Evolutionary conservation across 139 green algal species (phyloP).

Genomic region (Closterium sp.): DNA sequence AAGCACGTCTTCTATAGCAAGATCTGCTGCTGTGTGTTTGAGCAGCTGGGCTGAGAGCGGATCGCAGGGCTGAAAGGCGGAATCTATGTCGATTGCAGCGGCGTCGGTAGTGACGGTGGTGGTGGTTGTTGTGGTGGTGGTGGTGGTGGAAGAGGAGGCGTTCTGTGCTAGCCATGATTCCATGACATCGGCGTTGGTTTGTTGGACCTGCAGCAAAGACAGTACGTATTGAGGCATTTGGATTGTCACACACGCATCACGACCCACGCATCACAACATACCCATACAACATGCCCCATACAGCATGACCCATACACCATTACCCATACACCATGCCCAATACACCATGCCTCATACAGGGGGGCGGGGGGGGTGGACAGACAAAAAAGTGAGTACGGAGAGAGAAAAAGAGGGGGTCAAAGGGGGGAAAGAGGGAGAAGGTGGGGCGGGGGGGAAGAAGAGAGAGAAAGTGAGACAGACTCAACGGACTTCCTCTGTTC

Average conservation of each 20-base stretch:
- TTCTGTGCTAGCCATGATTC: constrained; percentile 62
- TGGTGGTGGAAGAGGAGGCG: constrained; percentile 57
- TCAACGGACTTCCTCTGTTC: neutral
- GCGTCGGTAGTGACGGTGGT: neutral
- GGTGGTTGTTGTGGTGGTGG: neutral
- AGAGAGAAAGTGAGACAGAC: neutral
- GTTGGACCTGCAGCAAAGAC: constrained; percentile 3
- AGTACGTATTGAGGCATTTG: neutral
- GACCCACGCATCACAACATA: neutral
- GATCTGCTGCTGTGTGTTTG: constrained; percentile 71
- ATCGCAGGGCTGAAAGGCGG: constrained; percentile 58
- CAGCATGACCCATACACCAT: too few species aligned
- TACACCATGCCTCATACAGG: neutral
- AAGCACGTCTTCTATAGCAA: constrained; percentile 82
- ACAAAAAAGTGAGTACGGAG: too few species aligned
- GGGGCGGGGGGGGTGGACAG: neutral
- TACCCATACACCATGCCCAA: neutral
- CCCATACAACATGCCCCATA: neutral
- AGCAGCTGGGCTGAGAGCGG: constrained; percentile 70
- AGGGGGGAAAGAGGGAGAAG: too few species aligned
- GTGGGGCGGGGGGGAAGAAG: too few species aligned
- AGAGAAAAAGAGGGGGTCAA: too few species aligned
- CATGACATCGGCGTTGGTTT: neutral
- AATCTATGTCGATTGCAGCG: constrained; percentile 27
- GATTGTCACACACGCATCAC: neutral